Conservation (phyloP, 2,329 filamentous ascomycete genomes). For the Ophiostoma sp. region DNA sequence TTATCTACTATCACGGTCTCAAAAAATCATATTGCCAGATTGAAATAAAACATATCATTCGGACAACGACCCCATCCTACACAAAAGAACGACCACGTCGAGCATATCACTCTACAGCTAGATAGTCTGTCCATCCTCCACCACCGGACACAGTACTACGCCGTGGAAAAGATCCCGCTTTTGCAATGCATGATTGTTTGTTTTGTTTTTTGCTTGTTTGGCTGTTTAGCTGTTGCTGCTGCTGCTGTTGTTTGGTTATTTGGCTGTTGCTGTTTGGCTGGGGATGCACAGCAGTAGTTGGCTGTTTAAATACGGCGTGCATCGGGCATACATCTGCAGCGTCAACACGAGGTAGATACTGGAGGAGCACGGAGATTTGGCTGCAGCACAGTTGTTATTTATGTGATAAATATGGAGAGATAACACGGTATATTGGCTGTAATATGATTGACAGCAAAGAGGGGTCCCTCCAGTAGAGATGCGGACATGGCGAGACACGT, state of each 20-base stretch:
- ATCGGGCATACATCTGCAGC: slow-evolving; percentile 13
- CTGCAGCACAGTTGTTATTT: too few species aligned
- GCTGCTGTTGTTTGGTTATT: not conserved
- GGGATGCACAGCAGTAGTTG: slow-evolving; percentile 7
- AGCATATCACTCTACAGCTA: slow-evolving; percentile 1
- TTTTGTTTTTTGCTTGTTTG: not conserved
- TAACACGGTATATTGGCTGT: not conserved
- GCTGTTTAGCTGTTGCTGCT: not conserved
- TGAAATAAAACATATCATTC: too few species aligned
- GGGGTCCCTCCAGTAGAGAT: not conserved
- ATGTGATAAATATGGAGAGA: not conserved
- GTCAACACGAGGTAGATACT: slow-evolving; percentile 7
- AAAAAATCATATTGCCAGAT: not conserved
- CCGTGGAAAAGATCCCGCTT: slow-evolving; percentile 22
- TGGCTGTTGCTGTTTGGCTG: not conserved
- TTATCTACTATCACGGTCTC: not conserved
- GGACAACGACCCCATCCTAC: not conserved
- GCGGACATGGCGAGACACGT: not conserved
- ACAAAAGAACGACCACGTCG: not conserved
- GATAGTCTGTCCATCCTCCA: not conserved
- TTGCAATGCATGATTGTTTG: slow-evolving; percentile 9
- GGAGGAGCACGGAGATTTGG: not conserved
- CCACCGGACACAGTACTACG: slow-evolving; percentile 22
- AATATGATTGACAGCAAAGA: not conserved
- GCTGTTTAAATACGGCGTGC: slow-evolving; percentile 4